Evolutionary conservation across 2,329 filamentous ascomycete species (phyloP), one percentile per base, ranked within the genome.

Genomic region (Ascochyta pisi): DNA sequence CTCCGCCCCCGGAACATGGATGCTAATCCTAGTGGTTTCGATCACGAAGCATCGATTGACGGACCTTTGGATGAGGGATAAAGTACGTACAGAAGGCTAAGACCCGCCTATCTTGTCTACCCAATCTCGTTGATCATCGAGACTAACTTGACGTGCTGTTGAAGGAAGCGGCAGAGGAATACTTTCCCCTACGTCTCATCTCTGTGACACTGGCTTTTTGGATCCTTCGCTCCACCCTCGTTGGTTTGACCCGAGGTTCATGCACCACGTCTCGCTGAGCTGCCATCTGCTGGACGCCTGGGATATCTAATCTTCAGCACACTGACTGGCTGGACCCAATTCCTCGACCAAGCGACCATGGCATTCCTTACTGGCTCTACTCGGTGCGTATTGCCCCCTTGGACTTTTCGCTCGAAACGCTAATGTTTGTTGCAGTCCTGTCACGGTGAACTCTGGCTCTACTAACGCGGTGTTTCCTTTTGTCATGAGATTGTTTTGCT

Each of bases 391-490:
- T 46, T 22, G 10, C 22, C 22, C 10, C 22, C 4, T 7, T 10
- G 16, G 23, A 26, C 13, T 27, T n/a, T 23, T 9, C 1, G 6
- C 2, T 38, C 12, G 3, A 31, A 15, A 38, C 41, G 26, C 53
- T 56, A 43, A 56, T 22, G 1, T 13, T 47, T 15, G 6, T 3
- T 27, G 16, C 6, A 51, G 53, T 23, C 19, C 29, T 5, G 22
- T 12, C 33, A 6, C 15, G 6, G 15, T n/a, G 6, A 15, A 23
- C 7, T 46, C 38, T 40, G 41, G 54, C 16, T 44, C 33, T 67
- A 75, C 74, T 77, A 75, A 77, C 67, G 67, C 69, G 73, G 71
- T 72, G 67, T 62, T 74, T 71, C 68, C 63, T 40, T 70, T 70
- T 60, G 47, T 50, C 44, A 46, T 50, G 49, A 60, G 39, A 61